Evolutionary conservation across 176 grass and related monocot species (phyloP), one percentile per base, ranked within the genome.

Genomic region (Themeda triandra): DNA sequence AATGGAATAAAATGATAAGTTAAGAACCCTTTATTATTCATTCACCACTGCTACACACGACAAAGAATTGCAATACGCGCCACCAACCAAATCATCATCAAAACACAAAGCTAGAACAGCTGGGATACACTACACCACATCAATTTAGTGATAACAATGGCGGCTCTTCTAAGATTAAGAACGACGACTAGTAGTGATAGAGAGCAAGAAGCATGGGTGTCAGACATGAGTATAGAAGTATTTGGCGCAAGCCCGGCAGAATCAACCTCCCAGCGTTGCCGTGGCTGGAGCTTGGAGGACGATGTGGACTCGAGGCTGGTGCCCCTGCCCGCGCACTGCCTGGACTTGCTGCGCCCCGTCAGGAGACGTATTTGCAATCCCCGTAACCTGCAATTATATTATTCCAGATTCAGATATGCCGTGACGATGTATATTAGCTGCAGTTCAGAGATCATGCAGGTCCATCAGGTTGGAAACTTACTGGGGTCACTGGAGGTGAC

Each of bases 401-500:
- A 23, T 64, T 80, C 35, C 24, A 73, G 25, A 30, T 73, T 46
- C 70, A 72, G 69, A 45, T 1, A 45, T 3, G 6, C 13, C 69
- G 28, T 45, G 11, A 17, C 8, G 8, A 39, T 39, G n/a, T n/a
- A n/a, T n/a, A n/a, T n/a, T 48, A 42, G 39, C 10, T 44, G 42
- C 42, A 17, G 76, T 59, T 49, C 15, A 53, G 49, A 54, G 49
- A 54, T 51, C 17, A 19, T 45, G 23, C 25, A 23, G 2, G 1
- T 33, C 32, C 32, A 33, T 33, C 32, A 33, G 32, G 4, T 33
- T 33, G 32, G 32, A 4, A 33, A 33, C 28, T 90, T 88, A 94
- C 92, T 92, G 1, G 92, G 90, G 67, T 95, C 80, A 10, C 4
- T 48, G 82, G 85, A 83, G 79, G 82, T 86, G 70, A 95, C 78